Evolutionary conservation across 495 filamentous ascomycete genomes (phyloP), one percentile per base, ranked within the genome.

Genomic region (Daldinia grandis): DNA sequence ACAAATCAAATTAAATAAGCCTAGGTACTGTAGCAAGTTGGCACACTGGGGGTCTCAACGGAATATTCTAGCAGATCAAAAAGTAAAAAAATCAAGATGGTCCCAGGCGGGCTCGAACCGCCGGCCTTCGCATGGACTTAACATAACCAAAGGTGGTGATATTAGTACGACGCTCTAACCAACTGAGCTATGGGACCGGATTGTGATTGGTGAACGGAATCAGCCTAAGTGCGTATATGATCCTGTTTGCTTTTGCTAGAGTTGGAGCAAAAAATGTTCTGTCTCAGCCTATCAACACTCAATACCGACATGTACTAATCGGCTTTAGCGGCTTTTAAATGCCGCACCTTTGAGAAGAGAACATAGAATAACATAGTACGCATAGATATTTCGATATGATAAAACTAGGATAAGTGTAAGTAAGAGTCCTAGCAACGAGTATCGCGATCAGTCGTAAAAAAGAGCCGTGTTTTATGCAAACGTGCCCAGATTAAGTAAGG

Each of bases 71-170:
- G n/a, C n/a, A n/a, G n/a, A n/a, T n/a, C n/a, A n/a, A n/a, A n/a
- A n/a, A n/a, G n/a, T n/a, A n/a, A n/a, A n/a, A n/a, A n/a, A n/a
- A n/a, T n/a, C n/a, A n/a, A n/a, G n/a, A n/a, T n/a, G 42, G 19
- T 47, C 42, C 42, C 42, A 47, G 42, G 42, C 42, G 42, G 42
- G 42, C 42, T 47, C 42, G 42, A 47, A 47, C 42, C 42, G 42
- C 42, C 42, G 42, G 42, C 42, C 42, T 47, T 47, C 42, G 42
- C 42, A 47, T 47, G 42, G 19, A 47, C 42, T 24, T 24, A 9
- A 24, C 14, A 47, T 12, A 3, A 47, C 21, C 42, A 21, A n/a
- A 42, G 33, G 2, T 50, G 40, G 10, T 30, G 25, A 53, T 33
- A 25, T 55, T 50, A 28, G 17, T 33, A 33, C 15, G 21, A 14